Percentiles rank a stretch among this genome's conserved stretches.
phyloP scores from a whole-genome alignment of 179 eudicot species.

The Silene noctiflora region DNA sequence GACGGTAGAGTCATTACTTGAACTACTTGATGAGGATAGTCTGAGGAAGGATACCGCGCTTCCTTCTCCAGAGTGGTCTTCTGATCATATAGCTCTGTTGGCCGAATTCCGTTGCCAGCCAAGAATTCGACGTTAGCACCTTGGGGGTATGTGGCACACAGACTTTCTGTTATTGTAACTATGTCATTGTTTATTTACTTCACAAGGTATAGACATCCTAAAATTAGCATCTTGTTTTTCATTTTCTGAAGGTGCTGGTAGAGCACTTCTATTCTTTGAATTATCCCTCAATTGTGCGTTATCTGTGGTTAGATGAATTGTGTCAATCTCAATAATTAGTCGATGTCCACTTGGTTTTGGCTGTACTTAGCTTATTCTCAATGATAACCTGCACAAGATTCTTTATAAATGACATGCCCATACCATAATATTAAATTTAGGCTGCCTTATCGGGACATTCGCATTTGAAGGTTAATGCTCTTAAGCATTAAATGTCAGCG shows the following conservation, averaged over 20 bases:
- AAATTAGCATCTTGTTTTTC: background rate
- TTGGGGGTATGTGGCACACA: slow-evolving; percentile 16
- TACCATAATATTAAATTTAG: no score
- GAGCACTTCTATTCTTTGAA: background rate
- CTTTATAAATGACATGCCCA: no score
- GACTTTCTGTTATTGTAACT: background rate
- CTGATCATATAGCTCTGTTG: slow-evolving; percentile 94
- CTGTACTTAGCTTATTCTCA: no score
- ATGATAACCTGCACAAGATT: no score
- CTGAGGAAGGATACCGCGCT: slow-evolving; percentile 96
- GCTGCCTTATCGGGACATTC: no score
- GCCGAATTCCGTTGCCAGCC: slow-evolving; percentile 97
- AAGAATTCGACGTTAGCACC: slow-evolving; percentile 63
- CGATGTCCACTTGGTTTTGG: no score
- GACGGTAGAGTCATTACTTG: slow-evolving; percentile 90
- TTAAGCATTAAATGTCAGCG: no score
- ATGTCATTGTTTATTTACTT: background rate
- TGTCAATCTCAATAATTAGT: no score
- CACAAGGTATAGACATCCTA: background rate
- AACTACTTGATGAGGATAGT: slow-evolving; percentile 92
- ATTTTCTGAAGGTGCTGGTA: no score
- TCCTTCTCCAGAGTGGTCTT: slow-evolving; percentile 99
- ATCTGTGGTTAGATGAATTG: no score
- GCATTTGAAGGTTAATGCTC: no score
- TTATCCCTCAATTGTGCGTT: background rate